A percentile compares a stretch with the other conserved stretches of the same genome.
phyloP scores from a whole-genome alignment of 345 rosid species.

The Linum trigynum region DNA sequence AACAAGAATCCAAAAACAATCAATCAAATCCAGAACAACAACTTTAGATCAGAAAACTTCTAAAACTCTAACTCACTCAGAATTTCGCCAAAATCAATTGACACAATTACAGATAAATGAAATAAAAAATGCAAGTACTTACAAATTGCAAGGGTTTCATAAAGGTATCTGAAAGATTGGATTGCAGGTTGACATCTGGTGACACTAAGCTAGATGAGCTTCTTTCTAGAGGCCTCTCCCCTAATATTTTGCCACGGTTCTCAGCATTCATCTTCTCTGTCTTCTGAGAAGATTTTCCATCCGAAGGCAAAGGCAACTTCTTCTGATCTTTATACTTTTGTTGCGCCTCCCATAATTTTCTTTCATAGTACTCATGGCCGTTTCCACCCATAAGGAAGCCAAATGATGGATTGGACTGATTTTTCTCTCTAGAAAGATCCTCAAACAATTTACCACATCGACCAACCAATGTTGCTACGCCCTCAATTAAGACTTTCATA shows the following conservation, averaged over 20 bases:
- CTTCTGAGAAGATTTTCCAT: constrained; percentile 38
- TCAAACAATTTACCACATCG: constrained; percentile 89
- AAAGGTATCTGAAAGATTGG: constrained; percentile 79
- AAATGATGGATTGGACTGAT: constrained; percentile 73
- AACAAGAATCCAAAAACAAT: neutral
- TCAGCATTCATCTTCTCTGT: constrained; percentile 74
- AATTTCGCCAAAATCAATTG: no score
- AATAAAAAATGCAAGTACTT: constrained; percentile 27
- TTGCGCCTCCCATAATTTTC: constrained; percentile 84
- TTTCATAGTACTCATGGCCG: constrained; percentile 69
- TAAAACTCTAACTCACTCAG: no score
- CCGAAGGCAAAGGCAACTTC: constrained; percentile 37
- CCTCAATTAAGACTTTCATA: constrained; percentile 70
- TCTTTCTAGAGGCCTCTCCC: constrained; percentile 82
- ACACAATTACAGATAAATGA: neutral
- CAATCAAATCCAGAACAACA: neutral
- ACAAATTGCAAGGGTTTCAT: constrained; percentile 60
- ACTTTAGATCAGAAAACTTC: neutral
- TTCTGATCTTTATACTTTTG: constrained; percentile 53
- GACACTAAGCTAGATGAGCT: constrained; percentile 46
- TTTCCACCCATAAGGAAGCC: constrained; percentile 82
- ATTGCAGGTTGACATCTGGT: constrained; percentile 48
- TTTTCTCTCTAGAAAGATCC: constrained; percentile 93
- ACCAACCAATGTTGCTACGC: constrained; percentile 88
- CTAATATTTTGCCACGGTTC: constrained; percentile 70